phyloP scores from a whole-genome alignment of 495 filamentous ascomycete genomes.

The Aspergillus heteromorphus region DNA sequence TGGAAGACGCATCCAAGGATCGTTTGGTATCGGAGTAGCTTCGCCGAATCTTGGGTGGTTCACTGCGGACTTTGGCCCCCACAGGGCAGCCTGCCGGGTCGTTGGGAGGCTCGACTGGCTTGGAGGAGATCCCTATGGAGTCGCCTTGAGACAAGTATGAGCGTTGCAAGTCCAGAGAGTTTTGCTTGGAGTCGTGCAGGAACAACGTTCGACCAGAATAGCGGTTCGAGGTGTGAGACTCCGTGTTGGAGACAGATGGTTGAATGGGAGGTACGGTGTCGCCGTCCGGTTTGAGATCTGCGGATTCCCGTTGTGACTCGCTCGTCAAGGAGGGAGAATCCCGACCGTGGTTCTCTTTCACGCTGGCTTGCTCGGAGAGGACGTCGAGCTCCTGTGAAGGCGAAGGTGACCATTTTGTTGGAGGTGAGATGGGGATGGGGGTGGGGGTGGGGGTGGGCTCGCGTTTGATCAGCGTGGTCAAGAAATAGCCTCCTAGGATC shows the following conservation, averaged over 20 bases:
- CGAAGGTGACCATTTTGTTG: slow-evolving; percentile 21
- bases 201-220: slow-evolving; percentile 34
- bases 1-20: slow-evolving; percentile 24
- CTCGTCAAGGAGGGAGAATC: slow-evolving; percentile 8
- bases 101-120: background rate
- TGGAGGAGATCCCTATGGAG: slow-evolving; percentile 9
- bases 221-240: slow-evolving; percentile 29
- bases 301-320: slow-evolving; percentile 11
- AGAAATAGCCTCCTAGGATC: slow-evolving; percentile 27
- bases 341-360: slow-evolving; percentile 4
- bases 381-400: slow-evolving; percentile 27
- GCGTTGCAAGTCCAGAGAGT: slow-evolving; percentile 23
- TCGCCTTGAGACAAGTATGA: slow-evolving; percentile 13
- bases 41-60: slow-evolving; percentile 6
- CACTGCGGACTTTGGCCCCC: background rate
- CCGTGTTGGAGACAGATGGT: slow-evolving; percentile 18
- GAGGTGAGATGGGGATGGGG: background rate
- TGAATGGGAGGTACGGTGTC: slow-evolving; percentile 5
- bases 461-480: slow-evolving; percentile 15
- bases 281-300: slow-evolving; percentile 7
- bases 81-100: slow-evolving; percentile 13
- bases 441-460: background rate
- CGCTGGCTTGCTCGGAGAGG: slow-evolving; percentile 14
- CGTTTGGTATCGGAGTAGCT: slow-evolving; percentile 15
- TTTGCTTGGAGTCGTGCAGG: slow-evolving; percentile 22